These are phyloP conservation scores for Leucosporidium creatinivorum DNA, from an alignment of 768 basidiomycete species.

Conservation along the genomic window DNA sequence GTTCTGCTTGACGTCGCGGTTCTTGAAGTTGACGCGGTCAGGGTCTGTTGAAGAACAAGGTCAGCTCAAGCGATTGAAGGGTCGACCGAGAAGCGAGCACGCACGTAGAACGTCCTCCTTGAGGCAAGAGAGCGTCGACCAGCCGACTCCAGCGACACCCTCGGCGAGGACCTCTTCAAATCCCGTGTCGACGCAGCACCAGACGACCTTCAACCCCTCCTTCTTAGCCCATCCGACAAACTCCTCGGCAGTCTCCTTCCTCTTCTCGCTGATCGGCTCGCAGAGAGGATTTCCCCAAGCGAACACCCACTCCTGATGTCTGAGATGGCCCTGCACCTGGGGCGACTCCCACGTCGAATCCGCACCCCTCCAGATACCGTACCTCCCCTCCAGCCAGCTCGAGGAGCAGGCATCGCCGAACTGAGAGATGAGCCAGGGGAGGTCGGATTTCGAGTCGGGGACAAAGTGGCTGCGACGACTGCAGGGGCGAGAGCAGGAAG, in stretches of 20 bases:
- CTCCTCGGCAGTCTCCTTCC: constrained; percentile 14
- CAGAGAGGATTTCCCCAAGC: constrained; percentile 32
- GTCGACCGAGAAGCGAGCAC: too few species aligned
- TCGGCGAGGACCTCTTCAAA: constrained; percentile 20
- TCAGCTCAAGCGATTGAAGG: too few species aligned
- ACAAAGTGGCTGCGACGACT: background rate
- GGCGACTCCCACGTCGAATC: constrained; percentile 17
- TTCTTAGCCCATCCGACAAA: constrained; percentile 16
- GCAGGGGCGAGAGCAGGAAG: background rate
- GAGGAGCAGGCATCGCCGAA: constrained; percentile 22
- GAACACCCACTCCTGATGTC: constrained; percentile 16
- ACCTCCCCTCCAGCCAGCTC: constrained; percentile 26
- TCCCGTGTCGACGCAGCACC: constrained; percentile 17
- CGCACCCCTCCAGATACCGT: constrained; percentile 20
- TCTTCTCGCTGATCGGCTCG: constrained; percentile 3
- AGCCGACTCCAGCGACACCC: background rate
- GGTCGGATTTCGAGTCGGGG: constrained; percentile 8
- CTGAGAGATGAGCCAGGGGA: constrained; percentile 20
- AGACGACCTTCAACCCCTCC: constrained; percentile 19
- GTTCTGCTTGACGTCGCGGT: constrained; percentile 27
- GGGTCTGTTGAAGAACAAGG: too few species aligned
- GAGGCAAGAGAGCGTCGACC: background rate
- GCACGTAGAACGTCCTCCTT: too few species aligned
- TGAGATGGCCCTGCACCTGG: constrained; percentile 26
- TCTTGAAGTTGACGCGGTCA: constrained; percentile 21